Base-by-base conservation (phyloP, 2,329 filamentous ascomycete genomes). In the Fusarium robinianum region DNA sequence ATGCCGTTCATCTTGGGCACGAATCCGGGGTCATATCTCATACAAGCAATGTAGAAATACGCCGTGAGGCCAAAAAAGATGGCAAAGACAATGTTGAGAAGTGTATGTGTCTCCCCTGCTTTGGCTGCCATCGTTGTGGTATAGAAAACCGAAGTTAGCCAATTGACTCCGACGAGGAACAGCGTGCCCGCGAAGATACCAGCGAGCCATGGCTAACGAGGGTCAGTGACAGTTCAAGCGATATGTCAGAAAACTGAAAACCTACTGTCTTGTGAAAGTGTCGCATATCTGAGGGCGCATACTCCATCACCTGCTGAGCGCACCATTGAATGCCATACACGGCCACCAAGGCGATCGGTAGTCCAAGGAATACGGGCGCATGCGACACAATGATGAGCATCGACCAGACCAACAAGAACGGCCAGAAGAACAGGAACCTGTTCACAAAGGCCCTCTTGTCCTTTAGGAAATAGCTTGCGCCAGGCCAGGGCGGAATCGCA, bases 131-230 rank as follows among this genome's bases (percentile, higher is more conserved):
- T 38, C 1, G 56, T 50, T 9, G 60, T 63, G 27, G 52, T 46
- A 29, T 58, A 58, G 6, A 62, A 46, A 26, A 97, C 76, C 9
- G 80, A 79, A 15, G 85, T 80, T 25, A 92, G 56, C 81, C 89
- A 99, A 55, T 86, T 82, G 24, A 88, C 62, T 18, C 84, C 88
- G 4, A 90, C 82, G 74, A 89, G 85, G 63, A 95, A 95, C 12
- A 96, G 69, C 0, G 91, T 88, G 2, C 77, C 91, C 0, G 90
- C 86, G 71, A 99, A 99, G 50, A 99, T 91, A 43, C 94, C 94
- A 1, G 94, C 85, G 57, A 99, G 76, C 78, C 91, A 97, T 9
- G 94, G 92, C 85, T 91, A 16, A 8, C 3, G 8, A 12, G 8
- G 12, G 46, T 56, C 32, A 60, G 55, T 12, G 29, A 19, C 3